These are phyloP conservation scores for Bathelium albidoporum DNA, from an alignment of 495 filamentous ascomycete species.

Conservation along the genomic window DNA sequence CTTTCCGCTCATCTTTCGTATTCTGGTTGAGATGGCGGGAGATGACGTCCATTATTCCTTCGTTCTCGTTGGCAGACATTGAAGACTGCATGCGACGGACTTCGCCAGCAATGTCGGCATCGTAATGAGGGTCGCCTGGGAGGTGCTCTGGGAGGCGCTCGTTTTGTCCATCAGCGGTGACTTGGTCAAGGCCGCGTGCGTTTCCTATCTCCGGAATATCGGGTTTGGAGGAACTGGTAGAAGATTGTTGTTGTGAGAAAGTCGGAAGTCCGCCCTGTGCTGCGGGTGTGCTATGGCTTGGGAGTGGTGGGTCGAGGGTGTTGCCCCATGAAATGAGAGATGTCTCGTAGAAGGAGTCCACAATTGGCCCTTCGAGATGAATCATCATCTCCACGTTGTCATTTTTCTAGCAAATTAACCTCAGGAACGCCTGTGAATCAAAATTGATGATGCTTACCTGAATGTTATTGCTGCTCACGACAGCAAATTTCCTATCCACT, in stretches of 20 bases:
- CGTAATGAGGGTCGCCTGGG: slow-evolving; percentile 51
- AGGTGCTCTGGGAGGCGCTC: slow-evolving; percentile 45
- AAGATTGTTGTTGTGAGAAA: slow-evolving; percentile 22
- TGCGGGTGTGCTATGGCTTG: slow-evolving; percentile 44
- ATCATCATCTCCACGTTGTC: slow-evolving; percentile 53
- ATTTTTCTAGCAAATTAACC: slow-evolving; percentile 21
- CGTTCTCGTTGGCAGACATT: slow-evolving; percentile 38
- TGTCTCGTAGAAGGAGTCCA: slow-evolving; percentile 64
- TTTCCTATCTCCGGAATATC: slow-evolving; percentile 20
- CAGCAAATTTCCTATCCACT: slow-evolving; percentile 56
- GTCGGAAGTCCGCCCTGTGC: slow-evolving; percentile 27
- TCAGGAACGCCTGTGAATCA: neutral
- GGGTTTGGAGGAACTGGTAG: slow-evolving; percentile 17
- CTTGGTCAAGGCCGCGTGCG: slow-evolving; percentile 9
- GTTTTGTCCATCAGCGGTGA: slow-evolving; percentile 11
- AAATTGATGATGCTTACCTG: slow-evolving; percentile 20
- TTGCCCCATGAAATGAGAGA: slow-evolving; percentile 63
- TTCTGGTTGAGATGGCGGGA: slow-evolving; percentile 38
- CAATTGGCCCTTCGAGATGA: slow-evolving; percentile 66
- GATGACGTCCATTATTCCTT: slow-evolving; percentile 21
- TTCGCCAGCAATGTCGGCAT: slow-evolving; percentile 47
- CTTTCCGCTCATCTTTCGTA: slow-evolving; percentile 40
- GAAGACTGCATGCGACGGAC: slow-evolving; percentile 47
- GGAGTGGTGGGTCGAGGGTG: slow-evolving; percentile 50
- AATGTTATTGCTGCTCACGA: slow-evolving; percentile 68